Conservation (phyloP, 768 basidiomycete genomes). For the Scleroderma bovista region DNA sequence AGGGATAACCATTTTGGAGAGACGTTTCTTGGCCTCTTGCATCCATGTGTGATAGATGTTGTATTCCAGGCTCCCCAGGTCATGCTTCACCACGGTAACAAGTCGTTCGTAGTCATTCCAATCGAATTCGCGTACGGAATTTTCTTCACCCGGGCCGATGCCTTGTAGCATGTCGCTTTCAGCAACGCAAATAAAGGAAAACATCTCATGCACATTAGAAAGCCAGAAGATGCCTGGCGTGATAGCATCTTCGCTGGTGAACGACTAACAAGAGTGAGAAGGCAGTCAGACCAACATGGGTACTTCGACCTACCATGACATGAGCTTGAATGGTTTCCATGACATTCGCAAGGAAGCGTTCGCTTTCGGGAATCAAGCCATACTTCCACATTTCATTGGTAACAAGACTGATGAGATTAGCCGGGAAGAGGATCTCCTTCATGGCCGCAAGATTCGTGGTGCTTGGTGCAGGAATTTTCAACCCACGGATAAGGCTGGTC, state of each 20-base stretch:
- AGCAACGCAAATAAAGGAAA: constrained; percentile 98
- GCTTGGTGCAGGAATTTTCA: constrained; percentile 91
- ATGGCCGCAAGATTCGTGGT: constrained; percentile 87
- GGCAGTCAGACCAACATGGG: background rate
- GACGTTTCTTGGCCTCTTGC: constrained; percentile 93
- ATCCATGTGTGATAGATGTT: constrained; percentile 99
- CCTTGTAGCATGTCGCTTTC: constrained; percentile 98
- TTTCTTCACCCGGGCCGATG: constrained; percentile 94
- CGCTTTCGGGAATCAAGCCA: constrained; percentile 93
- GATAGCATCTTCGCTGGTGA: constrained; percentile 90
- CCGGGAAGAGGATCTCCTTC: constrained; percentile 98
- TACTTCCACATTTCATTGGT: constrained; percentile 99
- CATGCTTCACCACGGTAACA: constrained; percentile 97
- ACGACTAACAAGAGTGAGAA: constrained; percentile 49
- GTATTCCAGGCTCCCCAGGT: constrained; percentile 96
- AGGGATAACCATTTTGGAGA: constrained; percentile 98
- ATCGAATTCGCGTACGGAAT: constrained; percentile 85
- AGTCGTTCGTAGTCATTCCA: constrained; percentile 97
- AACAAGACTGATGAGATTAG: constrained; percentile 93
- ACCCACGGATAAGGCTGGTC: constrained; percentile 79
- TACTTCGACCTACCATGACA: constrained; percentile 78
- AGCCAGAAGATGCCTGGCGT: constrained; percentile 98
- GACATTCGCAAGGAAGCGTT: constrained; percentile 95
- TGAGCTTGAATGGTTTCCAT: constrained; percentile 98
- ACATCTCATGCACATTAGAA: constrained; percentile 99